phyloP scores from a whole-genome alignment of 257 asterid species.

The Orobanche coerulescens region DNA sequence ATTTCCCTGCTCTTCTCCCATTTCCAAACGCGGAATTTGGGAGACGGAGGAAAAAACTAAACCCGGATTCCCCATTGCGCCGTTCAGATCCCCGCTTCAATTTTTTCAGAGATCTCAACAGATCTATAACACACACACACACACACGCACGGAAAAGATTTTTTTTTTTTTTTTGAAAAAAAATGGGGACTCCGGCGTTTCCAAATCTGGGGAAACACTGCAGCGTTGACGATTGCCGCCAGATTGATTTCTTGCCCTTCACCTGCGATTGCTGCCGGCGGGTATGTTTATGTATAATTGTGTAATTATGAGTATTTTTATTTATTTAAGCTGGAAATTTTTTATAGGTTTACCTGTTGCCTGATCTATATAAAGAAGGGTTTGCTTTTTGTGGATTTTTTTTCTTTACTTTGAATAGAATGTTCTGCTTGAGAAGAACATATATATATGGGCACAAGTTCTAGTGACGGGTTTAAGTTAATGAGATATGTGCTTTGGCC shows the following conservation, averaged over 20 bases:
- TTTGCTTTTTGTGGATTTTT: too few relatives aligned
- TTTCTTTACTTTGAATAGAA: too few relatives aligned
- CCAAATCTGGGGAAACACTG: conserved; percentile 91
- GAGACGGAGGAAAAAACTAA: conserved; percentile 12
- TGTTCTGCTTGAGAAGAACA: background rate
- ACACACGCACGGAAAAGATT: conserved; percentile 7
- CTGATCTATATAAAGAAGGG: background rate
- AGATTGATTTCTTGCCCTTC: conserved; percentile 86
- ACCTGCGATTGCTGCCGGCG: conserved; percentile 84
- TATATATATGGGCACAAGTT: background rate
- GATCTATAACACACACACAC: background rate
- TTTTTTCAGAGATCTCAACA: conserved; percentile 14
- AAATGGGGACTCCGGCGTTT: conserved; percentile 93
- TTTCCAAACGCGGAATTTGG: conserved; percentile 31
- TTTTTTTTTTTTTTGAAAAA: background rate
- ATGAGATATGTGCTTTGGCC: background rate
- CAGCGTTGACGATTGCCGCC: conserved; percentile 78
- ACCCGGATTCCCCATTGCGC: conserved; percentile 26
- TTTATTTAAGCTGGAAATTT: background rate
- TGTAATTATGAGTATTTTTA: background rate
- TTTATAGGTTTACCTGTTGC: background rate
- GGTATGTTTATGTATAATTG: conserved; percentile 24
- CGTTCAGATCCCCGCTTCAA: conserved; percentile 25
- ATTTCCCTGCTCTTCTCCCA: background rate
- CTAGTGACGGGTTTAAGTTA: background rate